A percentile compares a stretch with the other conserved stretches of the same genome.
phyloP scores from a whole-genome alignment of 306 rosid genomes.

The Corylus heterophylla region DNA sequence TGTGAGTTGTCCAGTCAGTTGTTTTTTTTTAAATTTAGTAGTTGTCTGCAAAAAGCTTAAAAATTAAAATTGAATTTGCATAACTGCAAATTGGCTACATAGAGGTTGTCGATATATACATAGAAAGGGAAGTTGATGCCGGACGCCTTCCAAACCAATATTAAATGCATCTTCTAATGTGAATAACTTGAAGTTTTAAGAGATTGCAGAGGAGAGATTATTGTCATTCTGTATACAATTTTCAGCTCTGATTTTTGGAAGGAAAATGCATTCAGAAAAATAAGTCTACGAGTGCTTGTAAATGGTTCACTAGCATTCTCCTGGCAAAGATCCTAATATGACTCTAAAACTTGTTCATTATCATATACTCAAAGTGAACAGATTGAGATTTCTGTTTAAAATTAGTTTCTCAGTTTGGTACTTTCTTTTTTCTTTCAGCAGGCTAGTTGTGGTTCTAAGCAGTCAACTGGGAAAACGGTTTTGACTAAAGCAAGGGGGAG shows the following conservation, averaged over 20 bases:
- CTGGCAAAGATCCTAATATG: not conserved
- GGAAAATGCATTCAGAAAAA: not conserved
- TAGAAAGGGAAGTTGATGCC: not conserved
- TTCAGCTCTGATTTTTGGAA: not conserved
- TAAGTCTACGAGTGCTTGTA: not conserved
- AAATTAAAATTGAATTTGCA: not conserved
- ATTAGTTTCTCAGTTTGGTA: constrained; percentile 21
- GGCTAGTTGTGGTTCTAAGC: constrained; percentile 46
- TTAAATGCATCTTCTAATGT: not conserved
- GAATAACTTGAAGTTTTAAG: not conserved
- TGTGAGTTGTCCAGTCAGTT: not conserved
- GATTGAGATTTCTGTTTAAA: not conserved
- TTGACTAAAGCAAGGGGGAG: constrained; percentile 52
- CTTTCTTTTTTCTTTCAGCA: constrained; percentile 31
- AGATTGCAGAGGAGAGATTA: not conserved
- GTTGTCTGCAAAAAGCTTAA: too few relatives aligned
- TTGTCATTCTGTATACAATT: not conserved
- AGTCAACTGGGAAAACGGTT: constrained; percentile 28
- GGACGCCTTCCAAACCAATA: not conserved
- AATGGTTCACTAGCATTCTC: not conserved
- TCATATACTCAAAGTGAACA: not conserved
- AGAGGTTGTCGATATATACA: not conserved
- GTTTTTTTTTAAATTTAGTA: not conserved
- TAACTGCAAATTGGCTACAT: not conserved
- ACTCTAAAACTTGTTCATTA: not conserved